Evolutionary conservation across 495 filamentous ascomycete species (phyloP).

Genomic region (Penicillium maclennaniae): DNA sequence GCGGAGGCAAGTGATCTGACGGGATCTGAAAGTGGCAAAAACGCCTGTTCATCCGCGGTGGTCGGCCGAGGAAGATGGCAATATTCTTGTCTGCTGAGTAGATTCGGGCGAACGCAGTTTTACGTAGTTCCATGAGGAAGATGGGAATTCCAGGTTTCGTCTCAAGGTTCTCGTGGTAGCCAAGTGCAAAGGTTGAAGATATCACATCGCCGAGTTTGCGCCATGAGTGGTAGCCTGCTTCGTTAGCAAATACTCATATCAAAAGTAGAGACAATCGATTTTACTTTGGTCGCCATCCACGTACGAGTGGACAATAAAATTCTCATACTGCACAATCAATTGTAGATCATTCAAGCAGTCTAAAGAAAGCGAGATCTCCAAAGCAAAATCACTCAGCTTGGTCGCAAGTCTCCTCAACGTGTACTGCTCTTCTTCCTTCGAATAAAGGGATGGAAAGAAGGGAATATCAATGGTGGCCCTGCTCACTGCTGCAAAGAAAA

Average conservation of each 20-base stretch:
- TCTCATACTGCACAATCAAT: constrained; percentile 43
- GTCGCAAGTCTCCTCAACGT: constrained; percentile 27
- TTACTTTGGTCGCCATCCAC: constrained; percentile 46
- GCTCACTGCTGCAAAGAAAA: constrained; percentile 37
- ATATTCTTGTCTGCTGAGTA: constrained; percentile 47
- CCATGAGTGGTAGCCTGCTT: constrained; percentile 41
- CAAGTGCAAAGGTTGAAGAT: constrained; percentile 41
- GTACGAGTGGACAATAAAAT: constrained; percentile 42
- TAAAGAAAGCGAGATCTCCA: constrained; percentile 39
- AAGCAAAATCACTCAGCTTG: constrained; percentile 27
- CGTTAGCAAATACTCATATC: background rate
- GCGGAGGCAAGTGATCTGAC: constrained; percentile 4
- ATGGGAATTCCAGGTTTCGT: constrained; percentile 22
- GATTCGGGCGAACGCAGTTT: constrained; percentile 36
- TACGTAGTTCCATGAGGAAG: constrained; percentile 37
- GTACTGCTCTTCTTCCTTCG: constrained; percentile 24
- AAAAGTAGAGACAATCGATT: background rate
- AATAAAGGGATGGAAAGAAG: constrained; percentile 32
- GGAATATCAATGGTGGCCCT: constrained; percentile 35
- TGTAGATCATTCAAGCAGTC: constrained; percentile 45
- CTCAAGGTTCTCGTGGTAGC: constrained; percentile 41
- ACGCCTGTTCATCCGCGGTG: constrained; percentile 39
- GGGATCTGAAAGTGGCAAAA: constrained; percentile 41
- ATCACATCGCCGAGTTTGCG: constrained; percentile 40
- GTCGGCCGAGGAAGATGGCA: constrained; percentile 42